phyloP scores from a whole-genome alignment of 139 green algal genomes.

The Chlorella sp. region DNA sequence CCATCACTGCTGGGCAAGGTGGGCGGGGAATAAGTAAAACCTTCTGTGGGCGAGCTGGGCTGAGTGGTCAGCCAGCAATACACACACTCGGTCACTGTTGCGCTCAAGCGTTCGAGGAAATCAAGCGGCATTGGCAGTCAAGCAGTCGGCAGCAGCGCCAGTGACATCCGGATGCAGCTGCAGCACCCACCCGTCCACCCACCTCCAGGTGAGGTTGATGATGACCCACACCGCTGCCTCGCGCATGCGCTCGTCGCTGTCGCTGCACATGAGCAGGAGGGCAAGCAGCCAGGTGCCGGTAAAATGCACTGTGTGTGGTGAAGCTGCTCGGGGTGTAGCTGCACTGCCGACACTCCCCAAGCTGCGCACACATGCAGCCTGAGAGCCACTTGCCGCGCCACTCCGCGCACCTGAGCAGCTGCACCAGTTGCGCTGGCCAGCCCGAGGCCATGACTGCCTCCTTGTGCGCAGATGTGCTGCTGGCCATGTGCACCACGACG shows the following conservation, averaged over 20 bases:
- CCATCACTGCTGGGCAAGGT: slow-evolving; percentile 6
- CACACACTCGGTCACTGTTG: too few relatives aligned
- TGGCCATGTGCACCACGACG: slow-evolving; percentile 41
- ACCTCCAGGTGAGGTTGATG: slow-evolving; percentile 50
- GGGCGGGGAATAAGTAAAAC: background rate
- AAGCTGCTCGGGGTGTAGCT: too few relatives aligned
- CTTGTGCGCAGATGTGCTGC: slow-evolving; percentile 29
- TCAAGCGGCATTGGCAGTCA: too few relatives aligned
- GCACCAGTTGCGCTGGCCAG: slow-evolving; percentile 23
- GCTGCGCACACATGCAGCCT: too few relatives aligned
- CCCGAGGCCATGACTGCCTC: slow-evolving; percentile 16
- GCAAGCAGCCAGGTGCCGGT: background rate
- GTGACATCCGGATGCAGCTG: too few relatives aligned
- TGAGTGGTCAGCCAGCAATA: too few relatives aligned
- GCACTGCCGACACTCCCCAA: too few relatives aligned
- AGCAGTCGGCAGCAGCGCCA: background rate
- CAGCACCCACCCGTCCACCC: background rate
- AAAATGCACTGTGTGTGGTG: too few relatives aligned
- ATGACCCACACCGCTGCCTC: slow-evolving; percentile 46
- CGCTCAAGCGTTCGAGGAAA: too few relatives aligned
- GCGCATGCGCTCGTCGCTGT: slow-evolving; percentile 12
- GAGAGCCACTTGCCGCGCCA: too few relatives aligned
- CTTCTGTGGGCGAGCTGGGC: background rate
- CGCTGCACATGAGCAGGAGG: background rate
- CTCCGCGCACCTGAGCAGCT: slow-evolving; percentile 8